Base-by-base conservation (phyloP, 1,284 basidiomycete genomes). In the Cerrena zonata region DNA sequence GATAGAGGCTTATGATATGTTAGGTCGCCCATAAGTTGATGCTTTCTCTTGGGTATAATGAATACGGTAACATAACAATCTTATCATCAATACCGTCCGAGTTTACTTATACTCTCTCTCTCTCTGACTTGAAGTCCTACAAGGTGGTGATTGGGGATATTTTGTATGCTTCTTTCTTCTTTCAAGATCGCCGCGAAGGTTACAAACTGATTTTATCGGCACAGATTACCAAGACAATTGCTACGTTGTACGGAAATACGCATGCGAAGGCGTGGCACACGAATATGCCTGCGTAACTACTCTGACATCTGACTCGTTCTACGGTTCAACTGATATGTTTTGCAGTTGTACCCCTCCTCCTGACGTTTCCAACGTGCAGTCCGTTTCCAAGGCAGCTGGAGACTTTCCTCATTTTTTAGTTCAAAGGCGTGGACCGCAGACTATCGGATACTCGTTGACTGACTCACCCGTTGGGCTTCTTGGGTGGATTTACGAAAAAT, bases 401-500 rank as follows among this genome's bases (percentile, higher is more conserved):
- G 61, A 59, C 0, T 24, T 69, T 34, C 15, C 23, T n/a, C 45
- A 49, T 34, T 49, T 44, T 24, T 15, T 7, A 4, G 24, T 23
- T 34, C 48, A 49, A 18, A 11, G 15, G 4, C 27, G 41, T 2
- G 24, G 30, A 22, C 40, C 48, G 3, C 69, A 72, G 53, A 74
- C 71, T 2, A 50, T 74, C 13, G 72, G 69, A 3, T 70, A 84
- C 56, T 61, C 68, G 4, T 65, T 84, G 2, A 62, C 74, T 0
- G 81, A 83, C 56, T 81, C 78, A n/a, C 82, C 82, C 2, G 68
- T 73, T 12, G 79, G 75, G 0, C 61, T 84, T 12, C 68, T 84
- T 2, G 76, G 74, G 4, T 84, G 81, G 79, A 76, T 84, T 22
- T 81, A 80, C 50, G 79, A 82, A 56, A 82, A 83, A 53, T 63